Evolutionary conservation across 2,329 filamentous ascomycete genomes (phyloP), one percentile per base, ranked within the genome.

Genomic region (Aspergillus neotritici): DNA sequence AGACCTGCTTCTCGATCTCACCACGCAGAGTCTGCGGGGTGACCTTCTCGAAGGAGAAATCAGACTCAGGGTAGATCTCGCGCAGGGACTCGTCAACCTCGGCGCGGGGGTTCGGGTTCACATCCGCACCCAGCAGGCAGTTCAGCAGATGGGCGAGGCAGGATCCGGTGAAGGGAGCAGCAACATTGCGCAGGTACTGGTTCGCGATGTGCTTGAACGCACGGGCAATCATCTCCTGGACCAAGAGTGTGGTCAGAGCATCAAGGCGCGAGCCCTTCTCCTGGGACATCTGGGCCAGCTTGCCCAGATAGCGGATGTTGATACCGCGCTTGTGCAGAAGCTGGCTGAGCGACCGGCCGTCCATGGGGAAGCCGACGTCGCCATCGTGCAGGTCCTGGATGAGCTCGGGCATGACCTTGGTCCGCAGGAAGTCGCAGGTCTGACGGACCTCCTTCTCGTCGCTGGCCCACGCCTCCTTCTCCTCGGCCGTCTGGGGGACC

Each of bases 351-450:
- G 91, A 96, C 60, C 86, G 80, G n/a, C 93, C 93, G 58, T 98
- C 94, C 88, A 97, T 96, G 10, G 93, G 93, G 73, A 97, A 97
- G 58, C 91, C 93, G 53, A 95, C 84, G 55, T 98, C 91, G 5
- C 88, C 90, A 53, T 94, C 87, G 61, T 86, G 84, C 46, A 98
- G 78, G 58, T 98, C 91, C 49, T 84, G 82, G 45, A 97, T 69
- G 44, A 98, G 76, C 43, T 85, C 80, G n/a, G 91, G 89, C 52
- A 98, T 85, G 42, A 88, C 80, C 47, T 84, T 83, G 7, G 82
- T 76, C 7, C 81, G 80, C 38, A 98, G 76, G 66, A 86, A 89
- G 41, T 81, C 75, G 70, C 89, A 93, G 25, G 88, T 88, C 44
- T 84, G 81, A 50, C 87, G 84, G 38, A 98, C 91, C 44, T 94